These are phyloP conservation scores for Lactifluus rugatus DNA, from an alignment of 768 basidiomycete species.

Conservation along the genomic window DNA sequence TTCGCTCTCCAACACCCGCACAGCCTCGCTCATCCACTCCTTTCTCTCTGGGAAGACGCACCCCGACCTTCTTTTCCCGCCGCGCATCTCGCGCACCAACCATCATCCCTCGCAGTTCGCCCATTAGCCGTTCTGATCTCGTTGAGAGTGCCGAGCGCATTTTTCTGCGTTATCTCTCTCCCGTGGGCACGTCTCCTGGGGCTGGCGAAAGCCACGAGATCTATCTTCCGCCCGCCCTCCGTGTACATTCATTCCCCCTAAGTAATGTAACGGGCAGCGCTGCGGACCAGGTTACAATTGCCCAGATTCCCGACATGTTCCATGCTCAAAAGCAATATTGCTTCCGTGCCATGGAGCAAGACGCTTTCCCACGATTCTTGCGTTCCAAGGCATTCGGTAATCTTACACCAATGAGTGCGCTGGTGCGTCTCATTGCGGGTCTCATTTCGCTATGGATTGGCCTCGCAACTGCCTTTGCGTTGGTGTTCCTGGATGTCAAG, in stretches of 20 bases:
- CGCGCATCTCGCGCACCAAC: conserved; percentile 87
- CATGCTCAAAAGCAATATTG: conserved; percentile 96
- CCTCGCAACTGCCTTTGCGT: conserved; percentile 80
- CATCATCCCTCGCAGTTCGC: conserved; percentile 82
- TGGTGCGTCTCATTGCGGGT: conserved; percentile 78
- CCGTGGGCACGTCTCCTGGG: conserved; percentile 62
- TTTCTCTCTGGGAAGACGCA: conserved; percentile 66
- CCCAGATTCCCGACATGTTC: conserved; percentile 93
- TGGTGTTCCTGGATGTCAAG: conserved; percentile 87
- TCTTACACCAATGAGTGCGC: conserved; percentile 81
- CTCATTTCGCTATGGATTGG: conserved; percentile 90
- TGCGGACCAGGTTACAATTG: conserved; percentile 65
- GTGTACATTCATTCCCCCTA: conserved; percentile 85
- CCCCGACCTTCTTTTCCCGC: conserved; percentile 65
- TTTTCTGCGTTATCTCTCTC: conserved; percentile 87
- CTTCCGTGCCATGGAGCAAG: conserved; percentile 93
- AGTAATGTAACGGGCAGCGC: conserved; percentile 64
- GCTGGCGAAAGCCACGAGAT: conserved; percentile 93
- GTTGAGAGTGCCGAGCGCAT: conserved; percentile 94
- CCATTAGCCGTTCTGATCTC: conserved; percentile 84
- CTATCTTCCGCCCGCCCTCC: conserved; percentile 87
- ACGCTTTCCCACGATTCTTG: conserved; percentile 89
- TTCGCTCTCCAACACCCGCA: conserved; percentile 4
- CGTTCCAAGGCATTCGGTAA: conserved; percentile 98
- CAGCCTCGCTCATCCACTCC: conserved; percentile 66